Evolutionary conservation across 768 basidiomycete species (phyloP).

Genomic region (Leccinum sublutescens): DNA sequence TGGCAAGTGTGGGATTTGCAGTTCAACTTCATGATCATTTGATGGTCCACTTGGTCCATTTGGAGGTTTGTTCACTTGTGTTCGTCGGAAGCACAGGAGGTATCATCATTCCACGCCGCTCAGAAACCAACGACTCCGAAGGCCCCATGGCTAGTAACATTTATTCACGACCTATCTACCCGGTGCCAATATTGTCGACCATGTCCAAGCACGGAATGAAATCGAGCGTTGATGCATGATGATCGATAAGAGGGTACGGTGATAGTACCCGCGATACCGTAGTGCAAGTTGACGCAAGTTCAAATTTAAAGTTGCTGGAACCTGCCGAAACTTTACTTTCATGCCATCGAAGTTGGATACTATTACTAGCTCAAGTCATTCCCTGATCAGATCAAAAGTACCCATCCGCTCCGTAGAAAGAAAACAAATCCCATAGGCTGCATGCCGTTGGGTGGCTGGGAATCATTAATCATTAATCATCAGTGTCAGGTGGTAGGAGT

Average conservation of each 20-base stretch:
- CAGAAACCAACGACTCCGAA: not conserved
- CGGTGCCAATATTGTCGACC: no score
- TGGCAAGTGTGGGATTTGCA: slow-evolving; percentile 2
- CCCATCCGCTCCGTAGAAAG: no score
- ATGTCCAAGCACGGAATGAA: not conserved
- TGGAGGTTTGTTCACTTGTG: not conserved
- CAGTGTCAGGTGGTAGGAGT: not conserved
- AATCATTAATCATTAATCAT: no score
- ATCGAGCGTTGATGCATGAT: no score
- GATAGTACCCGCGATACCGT: no score
- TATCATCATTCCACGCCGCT: not conserved
- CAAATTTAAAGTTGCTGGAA: no score
- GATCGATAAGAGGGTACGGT: no score
- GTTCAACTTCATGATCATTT: not conserved
- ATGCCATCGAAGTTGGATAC: no score
- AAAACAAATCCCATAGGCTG: not conserved
- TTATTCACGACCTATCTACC: not conserved
- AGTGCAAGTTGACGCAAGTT: no score
- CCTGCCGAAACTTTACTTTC: not conserved
- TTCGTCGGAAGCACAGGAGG: not conserved
- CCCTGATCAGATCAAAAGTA: no score
- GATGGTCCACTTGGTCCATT: not conserved
- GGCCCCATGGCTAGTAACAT: not conserved
- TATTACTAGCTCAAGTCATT: no score
- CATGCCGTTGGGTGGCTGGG: not conserved